These are phyloP conservation scores for Aegle marmelos DNA, from an alignment of 345 rosid species.

Conservation along the genomic window DNA sequence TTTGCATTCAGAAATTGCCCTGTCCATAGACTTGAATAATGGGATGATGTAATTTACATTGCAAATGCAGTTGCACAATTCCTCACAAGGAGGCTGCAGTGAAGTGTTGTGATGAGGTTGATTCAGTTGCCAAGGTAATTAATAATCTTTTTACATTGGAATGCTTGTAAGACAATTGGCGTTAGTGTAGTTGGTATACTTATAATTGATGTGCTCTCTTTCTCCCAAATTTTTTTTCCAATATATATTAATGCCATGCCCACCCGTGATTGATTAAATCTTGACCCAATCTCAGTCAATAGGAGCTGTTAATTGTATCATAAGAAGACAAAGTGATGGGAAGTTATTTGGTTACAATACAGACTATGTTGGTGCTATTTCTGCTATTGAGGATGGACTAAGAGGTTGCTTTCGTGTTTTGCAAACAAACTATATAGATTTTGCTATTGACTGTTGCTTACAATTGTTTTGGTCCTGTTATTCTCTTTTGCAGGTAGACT, in stretches of 20 bases:
- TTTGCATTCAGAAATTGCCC: background rate
- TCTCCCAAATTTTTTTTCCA: too few relatives aligned
- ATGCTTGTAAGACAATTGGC: background rate
- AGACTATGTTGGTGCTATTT: conserved; percentile 87
- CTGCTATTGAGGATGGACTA: conserved; percentile 94
- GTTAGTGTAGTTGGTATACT: background rate
- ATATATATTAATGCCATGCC: background rate
- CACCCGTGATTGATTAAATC: conserved; percentile 20
- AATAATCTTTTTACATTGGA: background rate
- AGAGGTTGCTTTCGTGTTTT: conserved; percentile 45
- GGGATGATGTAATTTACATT: conserved; percentile 16
- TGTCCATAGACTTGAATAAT: background rate
- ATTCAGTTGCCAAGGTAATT: conserved; percentile 84
- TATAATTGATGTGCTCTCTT: background rate
- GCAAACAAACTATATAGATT: background rate
- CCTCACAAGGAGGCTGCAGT: conserved; percentile 92
- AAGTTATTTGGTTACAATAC: conserved; percentile 82
- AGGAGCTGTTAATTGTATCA: conserved; percentile 92
- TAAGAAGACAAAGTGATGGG: conserved; percentile 73
- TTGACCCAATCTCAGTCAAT: conserved; percentile 57
- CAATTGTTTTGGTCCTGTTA: conserved; percentile 3
- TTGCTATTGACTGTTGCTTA: conserved; percentile 14
- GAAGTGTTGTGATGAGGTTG: conserved; percentile 80
- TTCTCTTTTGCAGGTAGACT: conserved; percentile 40
- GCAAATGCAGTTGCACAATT: conserved; percentile 67